These are phyloP conservation scores for Trypethelium eluteriae DNA, from an alignment of 495 filamentous ascomycete species.

Conservation along the genomic window DNA sequence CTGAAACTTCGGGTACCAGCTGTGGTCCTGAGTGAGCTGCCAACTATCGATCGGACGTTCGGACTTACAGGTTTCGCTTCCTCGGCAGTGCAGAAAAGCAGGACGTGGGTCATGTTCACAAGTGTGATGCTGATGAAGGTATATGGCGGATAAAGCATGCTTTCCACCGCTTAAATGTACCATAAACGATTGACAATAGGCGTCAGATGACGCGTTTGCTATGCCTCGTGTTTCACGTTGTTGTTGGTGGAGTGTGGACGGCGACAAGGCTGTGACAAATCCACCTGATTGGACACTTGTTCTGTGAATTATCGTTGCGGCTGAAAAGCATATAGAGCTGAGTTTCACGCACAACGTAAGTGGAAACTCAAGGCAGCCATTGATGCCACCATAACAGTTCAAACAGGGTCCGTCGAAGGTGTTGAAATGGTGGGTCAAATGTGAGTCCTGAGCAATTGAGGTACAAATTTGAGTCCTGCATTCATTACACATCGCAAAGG, in stretches of 20 bases:
- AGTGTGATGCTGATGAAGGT: neutral
- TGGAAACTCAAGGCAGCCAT: too few relatives aligned
- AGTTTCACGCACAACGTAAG: too few relatives aligned
- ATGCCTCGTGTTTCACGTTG: neutral
- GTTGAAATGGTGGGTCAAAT: too few relatives aligned
- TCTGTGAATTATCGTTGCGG: neutral
- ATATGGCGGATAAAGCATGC: neutral
- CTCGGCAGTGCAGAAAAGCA: too few relatives aligned
- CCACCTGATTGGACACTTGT: neutral
- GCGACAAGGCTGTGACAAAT: neutral
- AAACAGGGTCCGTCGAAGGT: too few relatives aligned
- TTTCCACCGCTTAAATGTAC: neutral
- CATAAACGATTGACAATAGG: constrained; percentile 1
- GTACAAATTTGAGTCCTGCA: too few relatives aligned
- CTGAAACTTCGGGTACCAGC: too few relatives aligned
- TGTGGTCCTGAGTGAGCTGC: too few relatives aligned
- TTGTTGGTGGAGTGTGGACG: neutral
- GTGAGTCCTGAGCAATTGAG: too few relatives aligned
- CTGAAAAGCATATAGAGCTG: neutral
- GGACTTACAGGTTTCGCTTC: too few relatives aligned
- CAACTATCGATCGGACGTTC: too few relatives aligned
- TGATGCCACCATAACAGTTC: too few relatives aligned
- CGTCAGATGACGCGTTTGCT: neutral
- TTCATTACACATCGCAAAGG: neutral
- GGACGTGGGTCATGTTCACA: neutral